Evolutionary conservation across 2,329 filamentous ascomycete genomes (phyloP).

Genomic region (Dactylellina sp.): DNA sequence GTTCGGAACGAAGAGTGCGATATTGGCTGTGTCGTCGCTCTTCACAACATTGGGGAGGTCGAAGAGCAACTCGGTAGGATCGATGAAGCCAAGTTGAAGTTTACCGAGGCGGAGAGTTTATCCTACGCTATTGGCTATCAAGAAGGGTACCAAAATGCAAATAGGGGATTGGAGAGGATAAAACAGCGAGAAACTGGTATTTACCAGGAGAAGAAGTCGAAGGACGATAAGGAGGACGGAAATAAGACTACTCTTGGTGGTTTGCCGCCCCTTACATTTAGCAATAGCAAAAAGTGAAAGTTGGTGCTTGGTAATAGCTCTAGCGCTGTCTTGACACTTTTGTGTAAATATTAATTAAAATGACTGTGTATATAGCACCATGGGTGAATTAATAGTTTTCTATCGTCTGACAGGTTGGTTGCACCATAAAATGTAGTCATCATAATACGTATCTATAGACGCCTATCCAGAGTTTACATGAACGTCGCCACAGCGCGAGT

Average conservation of each 20-base stretch:
- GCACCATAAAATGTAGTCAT: too few species aligned
- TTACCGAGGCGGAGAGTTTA: slow-evolving; percentile 75
- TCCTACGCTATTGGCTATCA: slow-evolving; percentile 64
- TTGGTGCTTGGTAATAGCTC: background rate
- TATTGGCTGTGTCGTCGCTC: slow-evolving; percentile 81
- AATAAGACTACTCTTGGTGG: slow-evolving; percentile 5
- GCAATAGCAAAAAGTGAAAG: background rate
- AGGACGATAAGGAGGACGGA: slow-evolving; percentile 17
- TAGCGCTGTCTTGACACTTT: too few species aligned
- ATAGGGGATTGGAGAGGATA: slow-evolving; percentile 32
- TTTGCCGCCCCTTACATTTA: slow-evolving; percentile 25
- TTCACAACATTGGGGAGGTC: slow-evolving; percentile 88
- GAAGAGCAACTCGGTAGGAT: slow-evolving; percentile 78
- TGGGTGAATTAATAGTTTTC: too few species aligned
- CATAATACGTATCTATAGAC: too few species aligned
- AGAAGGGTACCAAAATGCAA: slow-evolving; percentile 43
- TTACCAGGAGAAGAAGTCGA: slow-evolving; percentile 20
- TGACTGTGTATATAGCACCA: too few species aligned
- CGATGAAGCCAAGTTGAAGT: slow-evolving; percentile 75
- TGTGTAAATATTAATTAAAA: too few species aligned
- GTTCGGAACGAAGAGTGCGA: slow-evolving; percentile 83
- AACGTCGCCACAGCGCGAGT: too few species aligned
- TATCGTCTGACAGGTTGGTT: too few species aligned
- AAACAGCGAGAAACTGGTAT: slow-evolving; percentile 29
- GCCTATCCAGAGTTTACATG: too few species aligned